Evolutionary conservation across 2,329 filamentous ascomycete genomes (phyloP).

Genomic region (Aspergillus pseudoviridinutans): DNA sequence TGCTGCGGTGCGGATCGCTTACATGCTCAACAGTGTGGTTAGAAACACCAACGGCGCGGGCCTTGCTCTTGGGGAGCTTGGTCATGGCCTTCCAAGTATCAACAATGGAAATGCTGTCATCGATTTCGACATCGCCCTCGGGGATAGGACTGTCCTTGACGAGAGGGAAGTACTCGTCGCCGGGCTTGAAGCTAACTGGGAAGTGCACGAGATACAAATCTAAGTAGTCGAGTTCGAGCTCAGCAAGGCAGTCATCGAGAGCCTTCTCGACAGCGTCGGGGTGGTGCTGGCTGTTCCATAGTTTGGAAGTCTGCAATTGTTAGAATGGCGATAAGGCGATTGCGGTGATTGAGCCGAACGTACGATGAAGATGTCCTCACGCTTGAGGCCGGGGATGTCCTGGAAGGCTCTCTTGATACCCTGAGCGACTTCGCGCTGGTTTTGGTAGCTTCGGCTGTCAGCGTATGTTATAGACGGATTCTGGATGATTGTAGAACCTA

Average conservation of each 20-base stretch:
- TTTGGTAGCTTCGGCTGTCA: slow-evolving; percentile 28
- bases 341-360: slow-evolving; percentile 3
- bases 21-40: slow-evolving; percentile 39
- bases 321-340: not conserved
- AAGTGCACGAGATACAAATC: slow-evolving; percentile 49
- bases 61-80: slow-evolving; percentile 40
- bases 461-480: not conserved
- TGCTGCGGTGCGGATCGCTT: slow-evolving; percentile 5
- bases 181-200: slow-evolving; percentile 40
- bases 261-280: slow-evolving; percentile 50
- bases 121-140: slow-evolving; percentile 42
- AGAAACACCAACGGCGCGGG: slow-evolving; percentile 40
- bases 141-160: slow-evolving; percentile 32
- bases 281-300: slow-evolving; percentile 55
- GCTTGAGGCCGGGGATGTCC: slow-evolving; percentile 39
- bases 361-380: slow-evolving; percentile 41
- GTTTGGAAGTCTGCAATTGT: slow-evolving; percentile 50
- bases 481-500: slow-evolving; percentile 13
- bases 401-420: slow-evolving; percentile 34
- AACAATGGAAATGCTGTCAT: slow-evolving; percentile 39
- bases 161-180: slow-evolving; percentile 46
- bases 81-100: slow-evolving; percentile 47
- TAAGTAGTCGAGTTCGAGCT: slow-evolving; percentile 52
- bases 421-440: slow-evolving; percentile 34
- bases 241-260: slow-evolving; percentile 48